Percentiles rank a stretch among this genome's conserved stretches.
Evolutionary conservation across 2,329 filamentous ascomycete species (phyloP).

Genomic region (Fusarium penzigii): DNA sequence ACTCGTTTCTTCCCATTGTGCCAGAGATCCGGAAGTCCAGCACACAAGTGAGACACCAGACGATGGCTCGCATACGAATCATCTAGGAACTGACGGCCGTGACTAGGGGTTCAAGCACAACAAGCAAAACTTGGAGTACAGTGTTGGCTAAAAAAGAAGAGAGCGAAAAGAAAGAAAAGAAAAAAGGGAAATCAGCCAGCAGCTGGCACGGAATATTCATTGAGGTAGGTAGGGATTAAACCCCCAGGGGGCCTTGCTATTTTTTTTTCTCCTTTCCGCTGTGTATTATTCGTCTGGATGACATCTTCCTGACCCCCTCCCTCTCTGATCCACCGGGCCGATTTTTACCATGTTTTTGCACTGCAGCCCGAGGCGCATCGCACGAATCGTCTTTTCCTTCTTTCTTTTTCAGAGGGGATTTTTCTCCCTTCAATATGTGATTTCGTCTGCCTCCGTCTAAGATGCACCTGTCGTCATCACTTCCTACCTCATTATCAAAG

Average conservation of each 20-base stretch:
- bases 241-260: too few species aligned
- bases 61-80: conserved; percentile 16
- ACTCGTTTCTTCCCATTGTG: conserved; percentile 1
- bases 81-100: conserved; percentile 16
- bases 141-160: too few species aligned
- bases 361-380: too few species aligned
- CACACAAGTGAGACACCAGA: conserved; percentile 18
- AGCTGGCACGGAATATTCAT: too few species aligned
- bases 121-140: neutral
- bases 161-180: too few species aligned
- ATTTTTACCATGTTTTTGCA: too few species aligned
- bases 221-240: too few species aligned
- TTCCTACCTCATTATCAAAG: neutral
- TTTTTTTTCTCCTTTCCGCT: too few species aligned
- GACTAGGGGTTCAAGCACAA: conserved; percentile 7
- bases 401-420: neutral
- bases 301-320: too few species aligned
- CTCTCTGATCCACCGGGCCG: too few species aligned
- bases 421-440: neutral
- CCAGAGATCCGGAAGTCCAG: conserved; percentile 15
- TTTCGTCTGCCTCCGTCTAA: neutral
- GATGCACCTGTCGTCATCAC: neutral
- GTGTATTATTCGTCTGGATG: too few species aligned
- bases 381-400: neutral
- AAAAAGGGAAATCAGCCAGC: too few species aligned